phyloP scores from a whole-genome alignment of 2,329 filamentous ascomycete genomes.

The Penicillium crustosum region DNA sequence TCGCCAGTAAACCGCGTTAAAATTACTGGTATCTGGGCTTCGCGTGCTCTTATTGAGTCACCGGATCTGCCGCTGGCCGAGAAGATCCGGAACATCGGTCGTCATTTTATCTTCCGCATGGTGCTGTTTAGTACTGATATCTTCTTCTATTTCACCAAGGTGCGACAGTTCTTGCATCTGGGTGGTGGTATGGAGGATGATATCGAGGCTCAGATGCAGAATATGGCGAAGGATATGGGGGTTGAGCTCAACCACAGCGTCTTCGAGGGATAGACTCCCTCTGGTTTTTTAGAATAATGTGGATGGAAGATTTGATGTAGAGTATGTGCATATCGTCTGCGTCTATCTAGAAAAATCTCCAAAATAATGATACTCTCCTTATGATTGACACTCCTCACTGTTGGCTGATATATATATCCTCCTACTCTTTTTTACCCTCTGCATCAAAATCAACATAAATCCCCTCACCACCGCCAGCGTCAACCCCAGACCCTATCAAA shows the following conservation, averaged over 20 bases:
- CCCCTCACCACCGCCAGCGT: not conserved
- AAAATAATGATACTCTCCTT: not conserved
- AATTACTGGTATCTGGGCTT: slow-evolving; percentile 90
- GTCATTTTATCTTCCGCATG: slow-evolving; percentile 77
- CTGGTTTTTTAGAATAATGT: not conserved
- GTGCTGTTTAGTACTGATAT: slow-evolving; percentile 76
- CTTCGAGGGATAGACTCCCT: slow-evolving; percentile 68
- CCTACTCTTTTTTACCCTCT: not conserved
- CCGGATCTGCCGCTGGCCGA: slow-evolving; percentile 62
- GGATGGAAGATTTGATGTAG: not conserved
- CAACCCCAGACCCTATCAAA: not conserved
- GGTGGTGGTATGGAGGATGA: slow-evolving; percentile 92
- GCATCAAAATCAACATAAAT: not conserved
- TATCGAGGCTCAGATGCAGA: slow-evolving; percentile 82
- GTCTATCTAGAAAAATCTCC: slow-evolving; percentile 9
- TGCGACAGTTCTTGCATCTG: slow-evolving; percentile 72
- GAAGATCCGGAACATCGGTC: slow-evolving; percentile 67
- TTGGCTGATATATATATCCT: not conserved
- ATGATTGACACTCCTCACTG: not conserved
- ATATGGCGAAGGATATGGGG: slow-evolving; percentile 86
- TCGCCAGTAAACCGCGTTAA: slow-evolving; percentile 89
- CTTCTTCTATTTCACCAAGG: slow-evolving; percentile 76
- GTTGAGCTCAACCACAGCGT: slow-evolving; percentile 85
- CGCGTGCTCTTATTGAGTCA: slow-evolving; percentile 75
- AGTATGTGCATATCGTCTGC: slow-evolving; percentile 6